Evolutionary conservation across 1,284 basidiomycete genomes (phyloP), one percentile per base, ranked within the genome.

Genomic region (Apiotrichum gracile): DNA sequence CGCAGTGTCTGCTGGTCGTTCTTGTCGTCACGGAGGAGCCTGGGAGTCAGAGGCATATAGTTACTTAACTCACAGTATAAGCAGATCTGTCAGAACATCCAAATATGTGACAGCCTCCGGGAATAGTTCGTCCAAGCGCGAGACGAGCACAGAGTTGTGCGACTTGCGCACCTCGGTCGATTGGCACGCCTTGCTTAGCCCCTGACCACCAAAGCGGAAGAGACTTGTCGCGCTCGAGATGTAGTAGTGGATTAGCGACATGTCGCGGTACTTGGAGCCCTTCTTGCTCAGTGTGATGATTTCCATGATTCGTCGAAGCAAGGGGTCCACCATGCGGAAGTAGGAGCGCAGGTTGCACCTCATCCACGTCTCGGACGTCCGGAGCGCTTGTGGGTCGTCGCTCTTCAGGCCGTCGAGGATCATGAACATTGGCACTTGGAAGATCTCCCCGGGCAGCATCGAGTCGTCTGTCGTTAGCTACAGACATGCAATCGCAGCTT

Each of bases 341-440:
- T 92, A 93, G 1, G 90, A 92, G 66, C 85, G 86, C n/a, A 94
- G 78, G 66, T 85, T 91, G 66, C 88, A 91, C 27, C 91, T 82
- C 86, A 97, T 91, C 92, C 92, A 97, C 0, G 91, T 91, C 71
- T 96, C 92, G 7, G 87, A 88, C 34, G 87, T 79, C 9, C 90
- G 81, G 27, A 86, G 83, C 17, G 87, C 72, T 52, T 78, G 77
- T 1, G 89, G 85, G 64, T 91, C 84, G 19, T 85, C 83, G 48
- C 80, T 84, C 64, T 85, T 85, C 35, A 97, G 75, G 0, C 85
- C 83, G 67, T 96, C 91, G 38, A 98, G 76, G 14, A 96, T 83
- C 45, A 86, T 82, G 78, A 92, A 85, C 81, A 97, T 81, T 0
- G 93, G 93, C 0, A 87, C 79, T 62, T 86, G 86, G 65, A 94